Evolutionary conservation across 2,329 filamentous ascomycete species (phyloP), one percentile per base, ranked within the genome.

Genomic region (Aspergillus eucalypticola): DNA sequence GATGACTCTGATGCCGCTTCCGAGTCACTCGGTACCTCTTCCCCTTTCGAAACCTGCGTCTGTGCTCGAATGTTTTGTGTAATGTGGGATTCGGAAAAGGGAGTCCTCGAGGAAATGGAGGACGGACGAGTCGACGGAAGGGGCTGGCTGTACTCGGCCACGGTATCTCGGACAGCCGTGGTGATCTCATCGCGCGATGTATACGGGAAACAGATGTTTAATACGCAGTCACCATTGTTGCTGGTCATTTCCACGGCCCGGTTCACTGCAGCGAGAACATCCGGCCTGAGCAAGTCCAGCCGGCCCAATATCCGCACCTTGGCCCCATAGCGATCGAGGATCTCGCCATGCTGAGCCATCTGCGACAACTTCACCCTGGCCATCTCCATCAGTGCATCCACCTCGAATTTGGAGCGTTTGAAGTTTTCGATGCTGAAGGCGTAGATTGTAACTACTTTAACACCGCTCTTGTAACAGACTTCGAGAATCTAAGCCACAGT

Each of bases 401-500:
- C 95, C 76, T 99, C 95, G 77, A 96, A 95, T 77, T 95, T 93
- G 21, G 92, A 94, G 5, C 95, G 88, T 76, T 98, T 96, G 82
- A 96, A 99, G 80, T 99, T 99, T 78, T 99, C 95, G 71, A 99
- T 97, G 73, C 92, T 96, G 79, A 99, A 99, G 15, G 95, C 95
- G 76, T 98, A 99, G 64, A 99, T 92, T 3, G 95, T 98, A 41
- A 99, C 94, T 8, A 96, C 92, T 76, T 95, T 94, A 64, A 99
- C 94, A 57, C 95, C 95, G 60, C 90, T 92, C 75, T 96, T 97
- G 83, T 98, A 99, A 83, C 95, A 98, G 58, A 99, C 91, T 78
- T 99, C 95, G 61, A 99, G 88, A 56, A 98, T 92, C 90, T 91
- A 67, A 25, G 51, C 8, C 39, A 15, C 23, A 13, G 15, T 10